Percentiles rank a stretch among this genome's conserved stretches.
phyloP scores from a whole-genome alignment of 2,329 filamentous ascomycete species.

The Botryosphaeria dothidea region DNA sequence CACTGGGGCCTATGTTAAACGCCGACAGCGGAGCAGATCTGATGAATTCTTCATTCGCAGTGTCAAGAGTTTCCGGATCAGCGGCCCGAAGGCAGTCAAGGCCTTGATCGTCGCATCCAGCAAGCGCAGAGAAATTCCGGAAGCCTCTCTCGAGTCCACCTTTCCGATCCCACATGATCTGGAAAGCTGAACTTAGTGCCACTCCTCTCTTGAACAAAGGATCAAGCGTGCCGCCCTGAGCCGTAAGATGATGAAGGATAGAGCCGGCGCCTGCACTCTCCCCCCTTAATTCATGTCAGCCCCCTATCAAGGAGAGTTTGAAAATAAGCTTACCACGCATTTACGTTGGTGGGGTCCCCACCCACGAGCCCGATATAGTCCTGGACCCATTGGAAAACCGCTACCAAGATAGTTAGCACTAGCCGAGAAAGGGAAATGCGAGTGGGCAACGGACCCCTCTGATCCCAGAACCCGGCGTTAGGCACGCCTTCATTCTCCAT shows the following conservation, averaged over 20 bases:
- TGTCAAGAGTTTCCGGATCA: slow-evolving; percentile 27
- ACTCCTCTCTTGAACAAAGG: slow-evolving; percentile 46
- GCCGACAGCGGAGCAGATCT: slow-evolving; percentile 24
- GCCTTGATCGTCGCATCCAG: slow-evolving; percentile 32
- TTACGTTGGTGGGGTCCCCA: slow-evolving; percentile 49
- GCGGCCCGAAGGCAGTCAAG: slow-evolving; percentile 34
- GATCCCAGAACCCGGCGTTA: slow-evolving; percentile 45
- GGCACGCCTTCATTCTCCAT: slow-evolving; percentile 46
- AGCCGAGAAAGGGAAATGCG: no score
- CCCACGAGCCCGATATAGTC: slow-evolving; percentile 49
- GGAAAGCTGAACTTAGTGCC: slow-evolving; percentile 34
- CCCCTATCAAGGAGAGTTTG: no score
- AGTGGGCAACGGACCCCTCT: slow-evolving; percentile 29
- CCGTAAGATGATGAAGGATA: slow-evolving; percentile 53
- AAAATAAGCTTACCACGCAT: slow-evolving; percentile 43
- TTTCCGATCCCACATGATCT: slow-evolving; percentile 25
- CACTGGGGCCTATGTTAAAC: slow-evolving; percentile 36
- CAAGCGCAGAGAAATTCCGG: slow-evolving; percentile 27
- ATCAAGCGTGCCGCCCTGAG: slow-evolving; percentile 45
- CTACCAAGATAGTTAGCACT: slow-evolving; percentile 17
- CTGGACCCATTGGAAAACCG: slow-evolving; percentile 52
- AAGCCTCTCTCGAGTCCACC: slow-evolving; percentile 30
- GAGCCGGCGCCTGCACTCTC: slow-evolving; percentile 55
- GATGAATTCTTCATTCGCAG: slow-evolving; percentile 27
- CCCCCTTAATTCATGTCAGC: slow-evolving; percentile 29